Conservation (phyloP, 169 alveolate genomes). For the Plasmodium sp. region DNA sequence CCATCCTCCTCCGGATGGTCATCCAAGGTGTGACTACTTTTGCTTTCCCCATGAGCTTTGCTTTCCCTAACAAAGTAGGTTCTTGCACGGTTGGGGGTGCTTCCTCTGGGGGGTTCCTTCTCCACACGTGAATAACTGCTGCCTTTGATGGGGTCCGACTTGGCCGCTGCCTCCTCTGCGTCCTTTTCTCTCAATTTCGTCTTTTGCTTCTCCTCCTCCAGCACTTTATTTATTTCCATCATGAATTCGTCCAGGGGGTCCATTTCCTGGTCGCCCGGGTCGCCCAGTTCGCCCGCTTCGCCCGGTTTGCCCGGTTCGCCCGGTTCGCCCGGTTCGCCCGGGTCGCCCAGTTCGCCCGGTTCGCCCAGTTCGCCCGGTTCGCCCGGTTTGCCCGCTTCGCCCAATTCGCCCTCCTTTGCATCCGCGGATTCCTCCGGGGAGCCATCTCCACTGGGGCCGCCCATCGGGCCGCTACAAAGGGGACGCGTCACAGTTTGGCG, state of each 20-base stretch:
- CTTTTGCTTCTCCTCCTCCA: slow-evolving; percentile 59
- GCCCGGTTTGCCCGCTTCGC: too few relatives aligned
- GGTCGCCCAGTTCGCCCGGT: background rate
- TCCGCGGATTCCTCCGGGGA: slow-evolving; percentile 15
- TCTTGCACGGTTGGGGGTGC: background rate
- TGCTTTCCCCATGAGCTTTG: background rate
- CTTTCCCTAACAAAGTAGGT: background rate
- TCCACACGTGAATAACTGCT: background rate
- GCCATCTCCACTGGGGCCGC: slow-evolving; percentile 21
- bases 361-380: too few relatives aligned
- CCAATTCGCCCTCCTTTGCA: background rate
- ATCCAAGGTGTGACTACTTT: background rate
- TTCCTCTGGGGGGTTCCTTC: background rate
- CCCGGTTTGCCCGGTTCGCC: background rate
- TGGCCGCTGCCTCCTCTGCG: background rate
- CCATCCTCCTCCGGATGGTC: background rate
- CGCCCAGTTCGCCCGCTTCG: background rate
- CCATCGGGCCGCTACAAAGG: slow-evolving; percentile 2
- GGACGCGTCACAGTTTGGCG: background rate
- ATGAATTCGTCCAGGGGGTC: slow-evolving; percentile 73
- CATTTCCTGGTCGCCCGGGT: background rate
- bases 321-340: background rate
- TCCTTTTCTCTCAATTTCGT: slow-evolving; percentile 1
- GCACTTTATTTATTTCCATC: slow-evolving; percentile 69
- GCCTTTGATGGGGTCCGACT: background rate